Evolutionary conservation across 768 basidiomycete genomes (phyloP).

Genomic region (Vararia minispora): DNA sequence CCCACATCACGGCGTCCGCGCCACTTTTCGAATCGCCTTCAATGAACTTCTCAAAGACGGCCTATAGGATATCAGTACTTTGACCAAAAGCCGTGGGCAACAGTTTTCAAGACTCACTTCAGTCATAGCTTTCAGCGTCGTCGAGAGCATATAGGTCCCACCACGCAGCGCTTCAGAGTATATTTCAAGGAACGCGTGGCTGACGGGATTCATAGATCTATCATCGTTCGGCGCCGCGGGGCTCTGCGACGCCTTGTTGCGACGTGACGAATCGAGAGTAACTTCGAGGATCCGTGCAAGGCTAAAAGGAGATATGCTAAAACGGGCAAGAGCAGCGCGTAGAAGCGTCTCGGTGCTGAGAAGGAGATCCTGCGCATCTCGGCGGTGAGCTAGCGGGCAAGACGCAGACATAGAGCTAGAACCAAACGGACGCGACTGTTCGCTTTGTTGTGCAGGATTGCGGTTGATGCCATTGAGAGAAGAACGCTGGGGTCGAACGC

Average conservation of each 20-base stretch:
- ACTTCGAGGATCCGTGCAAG: slow-evolving; percentile 39
- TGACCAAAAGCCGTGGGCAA: too few relatives aligned
- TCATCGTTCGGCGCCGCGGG: too few relatives aligned
- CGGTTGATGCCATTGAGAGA: slow-evolving; percentile 34
- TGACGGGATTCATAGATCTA: slow-evolving; percentile 11
- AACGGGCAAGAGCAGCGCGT: slow-evolving; percentile 39
- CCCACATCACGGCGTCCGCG: too few relatives aligned
- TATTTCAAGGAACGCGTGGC: slow-evolving; percentile 28
- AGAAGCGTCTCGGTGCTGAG: slow-evolving; percentile 49
- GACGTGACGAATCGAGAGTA: slow-evolving; percentile 30
- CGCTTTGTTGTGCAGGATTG: slow-evolving; percentile 51
- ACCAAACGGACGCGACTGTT: slow-evolving; percentile 35
- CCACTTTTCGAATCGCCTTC: too few relatives aligned
- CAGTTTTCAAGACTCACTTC: slow-evolving; percentile 39
- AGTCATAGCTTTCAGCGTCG: slow-evolving; percentile 37
- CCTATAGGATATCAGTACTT: too few relatives aligned
- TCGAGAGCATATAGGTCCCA: slow-evolving; percentile 37
- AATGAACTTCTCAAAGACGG: too few relatives aligned
- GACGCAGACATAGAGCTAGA: slow-evolving; percentile 1
- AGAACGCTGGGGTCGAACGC: slow-evolving; percentile 46
- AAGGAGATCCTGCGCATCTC: slow-evolving; percentile 43
- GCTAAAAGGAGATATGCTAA: slow-evolving; percentile 30
- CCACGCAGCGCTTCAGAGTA: slow-evolving; percentile 40
- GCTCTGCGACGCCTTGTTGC: too few relatives aligned
- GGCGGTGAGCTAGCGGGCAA: not conserved